Conservation (phyloP, 768 basidiomycete species). For the Tephrocybe rancida region DNA sequence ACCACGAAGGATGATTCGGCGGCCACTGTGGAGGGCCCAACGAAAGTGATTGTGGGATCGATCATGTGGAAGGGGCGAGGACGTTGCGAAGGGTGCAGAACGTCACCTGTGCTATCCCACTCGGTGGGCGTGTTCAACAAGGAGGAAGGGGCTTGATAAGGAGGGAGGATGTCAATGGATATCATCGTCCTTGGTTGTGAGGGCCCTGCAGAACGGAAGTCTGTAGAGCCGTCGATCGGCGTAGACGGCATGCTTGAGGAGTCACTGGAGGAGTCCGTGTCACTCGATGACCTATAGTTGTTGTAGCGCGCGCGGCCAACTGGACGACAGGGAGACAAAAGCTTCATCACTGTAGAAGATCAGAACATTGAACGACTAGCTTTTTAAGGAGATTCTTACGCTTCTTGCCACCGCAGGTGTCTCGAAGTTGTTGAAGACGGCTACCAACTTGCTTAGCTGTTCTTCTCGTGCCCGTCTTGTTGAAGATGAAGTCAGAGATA, state of each 20-base stretch:
- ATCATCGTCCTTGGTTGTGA: constrained; percentile 36
- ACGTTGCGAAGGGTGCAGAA: constrained; percentile 40
- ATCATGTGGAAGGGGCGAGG: constrained; percentile 60
- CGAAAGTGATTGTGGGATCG: constrained; percentile 69
- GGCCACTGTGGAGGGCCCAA: constrained; percentile 46
- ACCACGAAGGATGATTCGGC: constrained; percentile 63
- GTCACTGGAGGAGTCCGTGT: constrained; percentile 41
- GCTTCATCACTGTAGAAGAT: constrained; percentile 42
- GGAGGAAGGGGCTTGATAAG: constrained; percentile 15
- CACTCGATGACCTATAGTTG: constrained; percentile 27
- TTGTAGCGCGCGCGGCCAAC: constrained; percentile 19
- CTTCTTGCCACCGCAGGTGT: constrained; percentile 72
- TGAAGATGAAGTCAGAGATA: constrained; percentile 76
- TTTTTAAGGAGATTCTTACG: constrained; percentile 44
- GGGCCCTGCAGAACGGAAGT: constrained; percentile 24
- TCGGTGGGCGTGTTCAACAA: constrained; percentile 1
- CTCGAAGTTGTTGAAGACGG: constrained; percentile 76
- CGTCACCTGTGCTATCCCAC: constrained; percentile 13
- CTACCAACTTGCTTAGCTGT: constrained; percentile 83
- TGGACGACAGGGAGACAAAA: constrained; percentile 40
- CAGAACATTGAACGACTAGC: constrained; percentile 7
- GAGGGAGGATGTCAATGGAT: constrained; percentile 49
- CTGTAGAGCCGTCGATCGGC: constrained; percentile 37
- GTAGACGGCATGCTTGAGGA: constrained; percentile 40
- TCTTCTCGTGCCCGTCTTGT: constrained; percentile 67